Base-by-base conservation (phyloP, 2,329 filamentous ascomycete genomes). In the Sporothrix dimorphospora region DNA sequence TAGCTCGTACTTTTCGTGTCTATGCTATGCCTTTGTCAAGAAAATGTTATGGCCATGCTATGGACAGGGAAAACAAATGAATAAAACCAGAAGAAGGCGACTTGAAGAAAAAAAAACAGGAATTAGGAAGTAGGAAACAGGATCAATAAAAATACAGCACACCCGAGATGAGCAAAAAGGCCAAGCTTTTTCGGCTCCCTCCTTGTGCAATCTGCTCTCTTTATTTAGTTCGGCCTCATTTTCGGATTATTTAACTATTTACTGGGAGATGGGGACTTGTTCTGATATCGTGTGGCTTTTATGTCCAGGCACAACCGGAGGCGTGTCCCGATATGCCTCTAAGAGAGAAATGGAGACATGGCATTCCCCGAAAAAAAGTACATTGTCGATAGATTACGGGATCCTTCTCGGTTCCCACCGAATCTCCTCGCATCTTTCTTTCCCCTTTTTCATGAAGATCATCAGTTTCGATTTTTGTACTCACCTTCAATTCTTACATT, bases 221-320 rank as follows among this genome's bases (percentile, higher is more conserved):
- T 69, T 21, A 30, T 57, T 45, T 55, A 1, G 7, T 24, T 70
- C 68, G 55, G 68, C 68, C 21, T 38, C 68, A 24, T 63, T 63
- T 70, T 70, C 68, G 68, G 68, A 59, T 63, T 63, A 70, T 63
- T 70, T 66, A n/a, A 30, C 8, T 66, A 47, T 47, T 30, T 19
- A 66, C 11, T 66, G 24, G 6, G 12, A 34, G 30, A 11, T 30
- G 30, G 40, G 47, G 47, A 27, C 0, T n/a, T 42, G n/a, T 12
- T 63, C 19, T n/a, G 34, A 63, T 42, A 63, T 21, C 57, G n/a
- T 11, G 24, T 55, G 12, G 30, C 57, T 61, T 11, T 19, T 61
- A 38, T 59, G 34, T 40, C 11, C 57, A 61, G 57, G 57, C 19
- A 53, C 42, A 9, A 16, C n/a, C 67, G 51, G 67, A 30, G n/a